Conservation (phyloP, 495 filamentous ascomycete genomes). For the Xylaria venustula region DNA sequence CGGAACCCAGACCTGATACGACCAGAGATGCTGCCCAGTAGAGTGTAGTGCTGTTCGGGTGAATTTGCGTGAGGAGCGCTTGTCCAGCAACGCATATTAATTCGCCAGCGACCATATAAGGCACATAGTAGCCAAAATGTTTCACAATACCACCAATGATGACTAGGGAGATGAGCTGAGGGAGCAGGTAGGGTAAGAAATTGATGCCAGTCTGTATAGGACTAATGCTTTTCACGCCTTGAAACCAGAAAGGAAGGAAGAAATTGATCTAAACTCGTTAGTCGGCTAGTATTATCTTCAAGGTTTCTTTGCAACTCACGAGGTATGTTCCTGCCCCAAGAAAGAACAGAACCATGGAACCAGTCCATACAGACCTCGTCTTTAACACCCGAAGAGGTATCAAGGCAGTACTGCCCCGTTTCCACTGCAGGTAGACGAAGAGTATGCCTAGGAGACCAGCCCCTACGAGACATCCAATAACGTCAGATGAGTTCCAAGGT, state of each 20-base stretch:
- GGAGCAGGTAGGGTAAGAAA: neutral
- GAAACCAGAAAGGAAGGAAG: neutral
- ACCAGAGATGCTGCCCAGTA: neutral
- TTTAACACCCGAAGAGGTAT: neutral
- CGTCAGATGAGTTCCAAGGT: neutral
- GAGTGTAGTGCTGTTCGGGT: neutral
- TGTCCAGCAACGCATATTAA: neutral
- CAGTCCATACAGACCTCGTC: neutral
- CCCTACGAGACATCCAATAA: neutral
- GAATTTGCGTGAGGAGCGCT: neutral
- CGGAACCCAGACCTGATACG: neutral
- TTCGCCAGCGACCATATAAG: neutral
- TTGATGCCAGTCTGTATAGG: neutral
- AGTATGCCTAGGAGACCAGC: neutral
- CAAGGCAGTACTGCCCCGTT: neutral
- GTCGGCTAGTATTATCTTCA: neutral
- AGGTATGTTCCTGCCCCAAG: neutral
- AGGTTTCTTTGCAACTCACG: neutral
- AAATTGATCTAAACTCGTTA: neutral
- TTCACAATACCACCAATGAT: neutral
- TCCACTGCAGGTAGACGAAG: neutral
- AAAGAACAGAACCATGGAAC: neutral
- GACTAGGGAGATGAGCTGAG: neutral
- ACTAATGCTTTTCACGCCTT: neutral
- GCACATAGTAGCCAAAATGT: neutral